Percentiles rank a stretch among this genome's conserved stretches.
These are phyloP conservation scores for Aspergillus bertholletiae DNA, from an alignment of 495 filamentous ascomycete species.

Conservation along the genomic window DNA sequence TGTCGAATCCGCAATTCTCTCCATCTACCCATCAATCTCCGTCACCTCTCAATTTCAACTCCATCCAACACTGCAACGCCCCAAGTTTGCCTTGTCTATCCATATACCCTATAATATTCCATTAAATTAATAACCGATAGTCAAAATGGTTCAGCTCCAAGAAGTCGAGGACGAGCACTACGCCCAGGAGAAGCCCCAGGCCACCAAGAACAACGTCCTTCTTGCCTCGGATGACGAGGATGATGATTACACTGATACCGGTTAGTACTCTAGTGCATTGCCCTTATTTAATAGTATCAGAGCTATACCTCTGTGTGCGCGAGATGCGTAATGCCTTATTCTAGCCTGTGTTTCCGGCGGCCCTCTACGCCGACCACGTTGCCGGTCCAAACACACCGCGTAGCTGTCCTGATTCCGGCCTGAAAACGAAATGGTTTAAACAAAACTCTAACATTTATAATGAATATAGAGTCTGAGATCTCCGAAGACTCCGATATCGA, in stretches of 20 bases:
- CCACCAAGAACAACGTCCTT: slow-evolving; percentile 48
- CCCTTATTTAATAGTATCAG: too few species aligned
- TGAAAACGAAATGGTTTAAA: neutral
- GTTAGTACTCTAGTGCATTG: slow-evolving; percentile 45
- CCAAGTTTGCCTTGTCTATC: slow-evolving; percentile 10
- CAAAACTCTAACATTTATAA: slow-evolving; percentile 16
- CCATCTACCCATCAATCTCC: slow-evolving; percentile 25
- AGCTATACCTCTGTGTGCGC: neutral
- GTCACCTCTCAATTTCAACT: slow-evolving; percentile 11
- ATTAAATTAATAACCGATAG: slow-evolving; percentile 17
- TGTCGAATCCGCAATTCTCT: slow-evolving; percentile 18
- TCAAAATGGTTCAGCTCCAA: slow-evolving; percentile 90
- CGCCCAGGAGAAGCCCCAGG: slow-evolving; percentile 63
- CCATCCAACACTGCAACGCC: slow-evolving; percentile 10
- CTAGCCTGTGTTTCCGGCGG: neutral
- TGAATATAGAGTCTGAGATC: slow-evolving; percentile 49
- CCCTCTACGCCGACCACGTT: neutral
- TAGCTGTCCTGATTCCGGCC: neutral
- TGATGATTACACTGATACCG: slow-evolving; percentile 85
- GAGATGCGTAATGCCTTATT: neutral
- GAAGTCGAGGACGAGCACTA: slow-evolving; percentile 97
- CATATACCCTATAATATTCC: neutral
- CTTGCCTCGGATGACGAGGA: slow-evolving; percentile 73
- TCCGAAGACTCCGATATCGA: slow-evolving; percentile 45
- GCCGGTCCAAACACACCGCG: neutral